These are phyloP conservation scores for Euphorbia schlechtendalii DNA, from an alignment of 441 rosid species.

Conservation along the genomic window DNA sequence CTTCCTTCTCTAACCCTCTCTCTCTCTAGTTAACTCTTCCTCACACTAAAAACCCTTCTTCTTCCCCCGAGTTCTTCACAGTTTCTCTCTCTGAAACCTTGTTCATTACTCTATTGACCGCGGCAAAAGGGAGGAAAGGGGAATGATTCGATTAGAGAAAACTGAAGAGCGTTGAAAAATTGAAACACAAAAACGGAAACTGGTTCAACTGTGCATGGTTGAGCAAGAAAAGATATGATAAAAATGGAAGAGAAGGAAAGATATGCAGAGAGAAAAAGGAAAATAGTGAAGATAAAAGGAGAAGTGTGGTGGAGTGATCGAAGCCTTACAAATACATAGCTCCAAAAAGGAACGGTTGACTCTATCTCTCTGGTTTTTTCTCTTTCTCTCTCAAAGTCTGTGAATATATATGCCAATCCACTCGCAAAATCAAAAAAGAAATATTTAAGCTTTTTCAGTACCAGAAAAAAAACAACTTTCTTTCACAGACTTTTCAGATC, in stretches of 20 bases:
- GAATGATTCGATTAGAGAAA: no score
- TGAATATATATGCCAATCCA: conserved; percentile 8
- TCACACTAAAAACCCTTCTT: no score
- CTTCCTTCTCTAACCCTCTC: conserved; percentile 66
- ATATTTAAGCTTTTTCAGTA: not conserved
- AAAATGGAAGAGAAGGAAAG: conserved; percentile 13
- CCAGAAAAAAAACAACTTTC: not conserved
- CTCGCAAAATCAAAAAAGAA: no score
- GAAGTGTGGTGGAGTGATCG: conserved; percentile 66
- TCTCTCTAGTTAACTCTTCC: not conserved
- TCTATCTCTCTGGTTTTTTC: conserved; percentile 19
- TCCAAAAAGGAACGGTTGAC: conserved; percentile 63
- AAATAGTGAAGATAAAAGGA: conserved; percentile 1
- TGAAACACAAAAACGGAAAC: not conserved
- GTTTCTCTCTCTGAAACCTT: not conserved
- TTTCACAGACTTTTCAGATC: not conserved
- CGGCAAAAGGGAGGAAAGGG: not conserved
- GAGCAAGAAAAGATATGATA: conserved; percentile 4
- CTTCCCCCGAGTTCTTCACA: no score
- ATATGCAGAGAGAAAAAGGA: not conserved
- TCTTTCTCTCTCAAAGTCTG: conserved; percentile 17
- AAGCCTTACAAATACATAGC: conserved; percentile 61
- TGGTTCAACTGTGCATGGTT: conserved; percentile 36
- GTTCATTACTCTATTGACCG: not conserved
- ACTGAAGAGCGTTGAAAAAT: no score